Evolutionary conservation across 805 yeast genomes (phyloP).

Genomic region (Starmerella etchellsii): DNA sequence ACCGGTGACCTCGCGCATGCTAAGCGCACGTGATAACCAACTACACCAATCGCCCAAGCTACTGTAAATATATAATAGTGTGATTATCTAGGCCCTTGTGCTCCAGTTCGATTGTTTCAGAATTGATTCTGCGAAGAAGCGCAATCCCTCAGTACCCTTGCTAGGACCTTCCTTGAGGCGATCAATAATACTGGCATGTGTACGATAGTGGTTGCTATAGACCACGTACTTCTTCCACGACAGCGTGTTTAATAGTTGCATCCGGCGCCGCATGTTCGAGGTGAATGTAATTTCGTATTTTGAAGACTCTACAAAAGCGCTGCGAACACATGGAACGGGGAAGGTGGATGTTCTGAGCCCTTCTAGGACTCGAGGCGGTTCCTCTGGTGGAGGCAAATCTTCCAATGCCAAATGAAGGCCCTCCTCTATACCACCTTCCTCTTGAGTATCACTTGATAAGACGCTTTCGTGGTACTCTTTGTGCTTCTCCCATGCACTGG

Average conservation of each 20-base stretch:
- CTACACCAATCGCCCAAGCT: conserved; percentile 20
- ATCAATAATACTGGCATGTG: conserved; percentile 82
- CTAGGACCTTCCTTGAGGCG: conserved; percentile 29
- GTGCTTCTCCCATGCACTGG: not conserved
- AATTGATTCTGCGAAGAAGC: conserved; percentile 15
- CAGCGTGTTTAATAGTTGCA: conserved; percentile 44
- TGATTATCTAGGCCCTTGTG: not conserved
- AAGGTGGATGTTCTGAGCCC: not conserved
- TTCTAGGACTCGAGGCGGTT: not conserved
- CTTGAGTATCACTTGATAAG: not conserved
- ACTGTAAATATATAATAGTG: not conserved
- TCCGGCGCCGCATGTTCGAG: conserved; percentile 26
- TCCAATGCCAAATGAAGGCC: not conserved
- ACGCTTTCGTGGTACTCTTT: not conserved
- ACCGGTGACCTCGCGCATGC: conserved; percentile 24
- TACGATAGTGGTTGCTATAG: conserved; percentile 55
- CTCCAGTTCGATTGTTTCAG: too few relatives aligned
- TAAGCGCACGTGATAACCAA: conserved; percentile 23
- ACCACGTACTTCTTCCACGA: conserved; percentile 70
- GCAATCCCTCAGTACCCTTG: conserved; percentile 22
- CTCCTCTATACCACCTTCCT: not conserved
- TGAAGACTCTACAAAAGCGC: not conserved
- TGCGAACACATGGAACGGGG: not conserved
- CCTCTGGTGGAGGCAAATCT: not conserved
- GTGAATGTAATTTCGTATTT: conserved; percentile 1